phyloP scores from a whole-genome alignment of 176 grass and related monocot genomes.

The Themeda triandra region DNA sequence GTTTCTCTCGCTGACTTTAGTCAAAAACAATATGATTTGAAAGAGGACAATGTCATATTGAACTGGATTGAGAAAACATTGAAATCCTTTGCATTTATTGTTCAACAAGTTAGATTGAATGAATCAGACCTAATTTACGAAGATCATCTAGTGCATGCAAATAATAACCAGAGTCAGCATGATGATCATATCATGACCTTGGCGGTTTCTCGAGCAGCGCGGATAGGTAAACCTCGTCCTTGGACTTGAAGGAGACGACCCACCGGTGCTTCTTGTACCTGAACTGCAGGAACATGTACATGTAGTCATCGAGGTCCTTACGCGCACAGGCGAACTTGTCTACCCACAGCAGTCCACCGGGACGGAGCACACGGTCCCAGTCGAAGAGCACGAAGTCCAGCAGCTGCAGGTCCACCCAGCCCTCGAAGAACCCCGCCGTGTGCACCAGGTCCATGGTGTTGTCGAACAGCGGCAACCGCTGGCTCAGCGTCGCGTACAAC shows the following conservation, averaged over 20 bases:
- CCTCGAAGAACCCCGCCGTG: conserved; percentile 60
- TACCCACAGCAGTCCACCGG: conserved; percentile 80
- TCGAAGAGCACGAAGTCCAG: conserved; percentile 94
- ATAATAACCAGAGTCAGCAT: neutral
- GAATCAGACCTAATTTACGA: neutral
- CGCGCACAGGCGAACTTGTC: conserved; percentile 82
- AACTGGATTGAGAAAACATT: neutral
- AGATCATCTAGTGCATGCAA: neutral
- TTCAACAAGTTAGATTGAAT: neutral
- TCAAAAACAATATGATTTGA: neutral
- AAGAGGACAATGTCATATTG: too few relatives aligned
- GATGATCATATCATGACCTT: conserved; percentile 36
- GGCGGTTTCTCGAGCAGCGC: conserved; percentile 87
- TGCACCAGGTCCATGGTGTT: conserved; percentile 93
- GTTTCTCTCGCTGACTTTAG: too few relatives aligned
- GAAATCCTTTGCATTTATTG: neutral
- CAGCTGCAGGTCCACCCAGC: conserved; percentile 82
- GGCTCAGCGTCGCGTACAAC: conserved; percentile 61
- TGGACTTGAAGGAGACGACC: conserved; percentile 99
- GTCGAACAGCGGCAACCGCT: conserved; percentile 85
- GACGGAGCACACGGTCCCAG: conserved; percentile 89
- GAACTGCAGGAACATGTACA: conserved; percentile 99
- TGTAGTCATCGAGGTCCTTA: conserved; percentile 87
- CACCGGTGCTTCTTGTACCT: conserved; percentile 93
- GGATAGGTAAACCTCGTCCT: conserved; percentile 84